Conservation (phyloP, 306 rosid genomes). For the Vicia villosa region DNA sequence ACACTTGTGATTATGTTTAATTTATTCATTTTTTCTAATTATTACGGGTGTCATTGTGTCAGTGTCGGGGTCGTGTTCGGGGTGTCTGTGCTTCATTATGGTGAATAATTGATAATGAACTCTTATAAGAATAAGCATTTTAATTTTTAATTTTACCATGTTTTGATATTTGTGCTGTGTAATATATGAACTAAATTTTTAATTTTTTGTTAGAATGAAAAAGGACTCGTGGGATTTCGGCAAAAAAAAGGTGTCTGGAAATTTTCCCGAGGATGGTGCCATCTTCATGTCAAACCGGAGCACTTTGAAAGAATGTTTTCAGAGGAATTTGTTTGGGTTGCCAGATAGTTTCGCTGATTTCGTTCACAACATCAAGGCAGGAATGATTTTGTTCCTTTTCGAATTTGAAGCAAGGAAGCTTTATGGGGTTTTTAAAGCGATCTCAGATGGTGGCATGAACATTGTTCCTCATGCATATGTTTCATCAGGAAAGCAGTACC, state of each 20-base stretch:
- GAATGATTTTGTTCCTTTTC: conserved; percentile 59
- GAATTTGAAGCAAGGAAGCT: conserved; percentile 52
- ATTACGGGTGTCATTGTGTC: too few species aligned
- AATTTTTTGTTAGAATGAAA: conserved; percentile 9
- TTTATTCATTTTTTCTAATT: too few species aligned
- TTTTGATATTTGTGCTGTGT: too few species aligned
- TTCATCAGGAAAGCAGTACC: conserved; percentile 54
- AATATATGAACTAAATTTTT: too few species aligned
- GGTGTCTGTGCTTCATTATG: too few species aligned
- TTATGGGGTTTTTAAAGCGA: conserved; percentile 56
- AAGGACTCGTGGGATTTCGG: conserved; percentile 28
- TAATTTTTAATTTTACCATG: too few species aligned
- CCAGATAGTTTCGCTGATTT: conserved; percentile 33
- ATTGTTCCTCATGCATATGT: conserved; percentile 47
- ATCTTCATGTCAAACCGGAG: conserved; percentile 58
- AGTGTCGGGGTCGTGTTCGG: too few species aligned
- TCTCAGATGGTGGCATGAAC: conserved; percentile 52
- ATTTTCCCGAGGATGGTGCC: conserved; percentile 48
- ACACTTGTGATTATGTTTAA: too few species aligned
- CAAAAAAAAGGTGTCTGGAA: conserved; percentile 17
- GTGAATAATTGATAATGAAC: too few species aligned
- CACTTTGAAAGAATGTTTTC: conserved; percentile 46
- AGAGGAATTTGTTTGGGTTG: conserved; percentile 49
- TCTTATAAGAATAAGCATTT: too few species aligned
- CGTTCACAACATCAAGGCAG: conserved; percentile 48